Evolutionary conservation across 2,329 filamentous ascomycete species (phyloP).

Genomic region (Aureobasidium namibiae): DNA sequence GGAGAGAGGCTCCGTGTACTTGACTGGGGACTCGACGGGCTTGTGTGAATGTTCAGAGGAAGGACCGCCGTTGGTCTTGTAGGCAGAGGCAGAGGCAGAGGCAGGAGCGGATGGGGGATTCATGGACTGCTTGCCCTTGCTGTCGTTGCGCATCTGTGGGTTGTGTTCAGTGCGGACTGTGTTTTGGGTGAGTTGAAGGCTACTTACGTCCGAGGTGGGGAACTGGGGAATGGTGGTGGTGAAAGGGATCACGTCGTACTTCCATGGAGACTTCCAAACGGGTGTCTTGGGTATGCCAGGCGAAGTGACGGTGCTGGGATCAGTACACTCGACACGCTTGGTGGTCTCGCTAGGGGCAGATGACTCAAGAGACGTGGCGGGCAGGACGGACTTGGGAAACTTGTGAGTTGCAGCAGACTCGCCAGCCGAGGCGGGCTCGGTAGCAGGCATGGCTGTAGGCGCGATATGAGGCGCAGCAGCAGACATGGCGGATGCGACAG

Average conservation of each 20-base stretch:
- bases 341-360: not conserved
- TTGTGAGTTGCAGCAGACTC: not conserved
- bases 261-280: not conserved
- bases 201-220: not conserved
- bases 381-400: not conserved
- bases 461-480: not conserved
- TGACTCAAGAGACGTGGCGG: not conserved
- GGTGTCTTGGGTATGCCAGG: not conserved
- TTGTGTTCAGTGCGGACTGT: not conserved
- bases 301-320: not conserved
- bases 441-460: not conserved
- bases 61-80: not conserved
- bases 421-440: not conserved
- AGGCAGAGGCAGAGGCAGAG: too few species aligned
- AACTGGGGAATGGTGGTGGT: not conserved
- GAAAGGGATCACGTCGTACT: not conserved
- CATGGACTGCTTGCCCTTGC: not conserved
- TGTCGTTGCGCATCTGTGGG: not conserved
- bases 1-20: not conserved
- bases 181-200: not conserved
- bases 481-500: not conserved
- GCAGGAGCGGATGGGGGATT: not conserved
- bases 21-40: not conserved
- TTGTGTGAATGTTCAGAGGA: not conserved
- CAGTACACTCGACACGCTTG: not conserved